Evolutionary conservation across 1,284 basidiomycete genomes (phyloP).

Genomic region (Sanghuangporus weigelae): DNA sequence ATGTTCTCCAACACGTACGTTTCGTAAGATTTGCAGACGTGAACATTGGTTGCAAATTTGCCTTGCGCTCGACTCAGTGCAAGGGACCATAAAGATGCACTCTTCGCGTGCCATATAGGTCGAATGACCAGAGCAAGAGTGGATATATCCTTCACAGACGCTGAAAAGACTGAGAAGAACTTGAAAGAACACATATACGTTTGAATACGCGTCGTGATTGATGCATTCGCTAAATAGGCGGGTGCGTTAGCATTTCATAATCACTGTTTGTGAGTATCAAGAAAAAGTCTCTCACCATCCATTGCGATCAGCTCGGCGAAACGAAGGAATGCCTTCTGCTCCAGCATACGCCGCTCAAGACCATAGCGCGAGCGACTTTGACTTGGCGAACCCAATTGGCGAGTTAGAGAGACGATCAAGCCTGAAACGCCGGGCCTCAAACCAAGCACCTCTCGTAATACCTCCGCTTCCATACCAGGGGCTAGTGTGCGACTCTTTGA

Average conservation of each 20-base stretch:
- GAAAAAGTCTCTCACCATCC: conserved; percentile 28
- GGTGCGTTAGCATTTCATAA: conserved; percentile 4
- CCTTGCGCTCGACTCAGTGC: conserved; percentile 16
- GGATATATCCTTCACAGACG: conserved; percentile 43
- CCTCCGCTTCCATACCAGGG: conserved; percentile 30
- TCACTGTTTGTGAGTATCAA: neutral
- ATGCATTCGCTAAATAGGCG: conserved; percentile 27
- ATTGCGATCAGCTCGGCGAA: conserved; percentile 48
- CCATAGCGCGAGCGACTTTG: conserved; percentile 24
- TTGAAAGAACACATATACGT: conserved; percentile 47
- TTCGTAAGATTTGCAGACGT: conserved; percentile 41
- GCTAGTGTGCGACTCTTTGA: conserved; percentile 24
- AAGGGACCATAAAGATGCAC: conserved; percentile 32
- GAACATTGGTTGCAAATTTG: conserved; percentile 28
- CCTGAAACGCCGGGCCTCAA: conserved; percentile 37
- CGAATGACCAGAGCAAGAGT: conserved; percentile 53
- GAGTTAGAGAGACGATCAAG: conserved; percentile 23
- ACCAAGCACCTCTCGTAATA: conserved; percentile 36
- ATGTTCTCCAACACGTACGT: conserved; percentile 48
- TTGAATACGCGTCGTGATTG: conserved; percentile 39
- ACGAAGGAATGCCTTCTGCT: conserved; percentile 48
- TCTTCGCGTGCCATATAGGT: conserved; percentile 35
- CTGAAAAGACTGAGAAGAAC: conserved; percentile 34
- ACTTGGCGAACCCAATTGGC: conserved; percentile 28
- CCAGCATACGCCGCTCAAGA: conserved; percentile 38